A percentile compares a stretch with the other conserved stretches of the same genome.
Conservation (phyloP, 148 eudicot species). For the Rhododendron henanense region DNA sequence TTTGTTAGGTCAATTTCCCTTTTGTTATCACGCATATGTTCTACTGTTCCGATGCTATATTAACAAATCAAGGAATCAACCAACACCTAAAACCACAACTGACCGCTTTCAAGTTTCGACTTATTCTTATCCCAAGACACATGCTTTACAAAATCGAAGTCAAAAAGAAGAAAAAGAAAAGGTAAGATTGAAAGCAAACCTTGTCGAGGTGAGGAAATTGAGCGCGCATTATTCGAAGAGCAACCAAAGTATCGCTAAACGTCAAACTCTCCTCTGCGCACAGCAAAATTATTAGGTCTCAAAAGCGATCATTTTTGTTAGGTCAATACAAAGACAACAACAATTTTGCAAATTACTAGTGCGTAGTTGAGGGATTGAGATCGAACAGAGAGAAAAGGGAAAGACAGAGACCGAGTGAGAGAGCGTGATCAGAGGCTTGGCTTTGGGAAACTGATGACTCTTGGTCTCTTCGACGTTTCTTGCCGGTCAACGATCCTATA, state of each 20-base stretch:
- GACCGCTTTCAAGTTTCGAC: background rate
- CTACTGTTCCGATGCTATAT: background rate
- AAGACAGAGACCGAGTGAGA: slow-evolving; percentile 2
- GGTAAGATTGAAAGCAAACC: slow-evolving; percentile 26
- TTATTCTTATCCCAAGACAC: background rate
- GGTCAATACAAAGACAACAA: background rate
- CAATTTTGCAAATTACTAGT: background rate
- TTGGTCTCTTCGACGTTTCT: slow-evolving; percentile 6
- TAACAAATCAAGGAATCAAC: background rate
- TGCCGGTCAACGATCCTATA: background rate
- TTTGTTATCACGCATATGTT: background rate
- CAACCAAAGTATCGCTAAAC: slow-evolving; percentile 84
- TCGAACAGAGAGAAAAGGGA: background rate
- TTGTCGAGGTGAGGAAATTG: slow-evolving; percentile 77
- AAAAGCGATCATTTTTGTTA: background rate
- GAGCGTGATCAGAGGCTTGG: slow-evolving; percentile 1
- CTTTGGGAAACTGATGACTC: background rate
- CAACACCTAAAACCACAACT: background rate
- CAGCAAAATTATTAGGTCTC: background rate
- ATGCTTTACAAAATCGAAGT: background rate
- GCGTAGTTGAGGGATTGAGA: background rate
- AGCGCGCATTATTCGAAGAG: slow-evolving; percentile 86
- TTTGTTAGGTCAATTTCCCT: background rate
- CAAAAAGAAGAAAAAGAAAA: too few species aligned
- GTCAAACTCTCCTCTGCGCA: slow-evolving; percentile 59